phyloP scores from a whole-genome alignment of 257 asterid species.

The Fraxinus pennsylvanica region DNA sequence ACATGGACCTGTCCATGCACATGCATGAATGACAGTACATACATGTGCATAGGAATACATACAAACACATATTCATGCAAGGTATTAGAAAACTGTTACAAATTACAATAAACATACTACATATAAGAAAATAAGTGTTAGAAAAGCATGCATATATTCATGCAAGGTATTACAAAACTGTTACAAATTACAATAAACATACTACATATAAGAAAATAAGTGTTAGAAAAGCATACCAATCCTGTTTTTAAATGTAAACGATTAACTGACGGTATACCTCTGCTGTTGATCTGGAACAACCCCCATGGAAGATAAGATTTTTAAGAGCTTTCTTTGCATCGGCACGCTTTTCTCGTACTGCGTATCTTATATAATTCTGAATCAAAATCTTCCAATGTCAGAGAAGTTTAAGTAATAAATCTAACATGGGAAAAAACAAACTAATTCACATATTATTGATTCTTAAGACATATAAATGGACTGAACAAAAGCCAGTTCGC shows the following conservation, averaged over 20 bases:
- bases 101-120: not conserved
- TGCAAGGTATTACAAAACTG: not conserved
- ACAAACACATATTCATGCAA: not conserved
- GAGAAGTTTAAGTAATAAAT: constrained; percentile 1
- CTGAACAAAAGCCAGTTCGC: not conserved
- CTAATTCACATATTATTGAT: constrained; percentile 10
- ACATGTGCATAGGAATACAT: not conserved
- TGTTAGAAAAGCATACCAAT: not conserved
- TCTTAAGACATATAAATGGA: not conserved
- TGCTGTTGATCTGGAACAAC: constrained; percentile 40
- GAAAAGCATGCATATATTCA: not conserved
- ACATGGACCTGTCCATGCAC: not conserved
- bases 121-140: not conserved
- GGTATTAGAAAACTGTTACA: not conserved
- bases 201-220: not conserved
- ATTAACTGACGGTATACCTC: constrained; percentile 49
- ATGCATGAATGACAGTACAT: not conserved
- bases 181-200: not conserved
- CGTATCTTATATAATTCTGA: constrained; percentile 57
- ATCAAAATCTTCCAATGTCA: constrained; percentile 23
- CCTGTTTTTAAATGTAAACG: constrained; percentile 15
- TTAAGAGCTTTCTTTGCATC: constrained; percentile 68
- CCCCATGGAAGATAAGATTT: constrained; percentile 50
- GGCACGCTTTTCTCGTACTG: constrained; percentile 66
- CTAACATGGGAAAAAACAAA: not conserved